These are phyloP conservation scores for Eucalyptus polybractea DNA, from an alignment of 345 rosid species.

Conservation along the genomic window DNA sequence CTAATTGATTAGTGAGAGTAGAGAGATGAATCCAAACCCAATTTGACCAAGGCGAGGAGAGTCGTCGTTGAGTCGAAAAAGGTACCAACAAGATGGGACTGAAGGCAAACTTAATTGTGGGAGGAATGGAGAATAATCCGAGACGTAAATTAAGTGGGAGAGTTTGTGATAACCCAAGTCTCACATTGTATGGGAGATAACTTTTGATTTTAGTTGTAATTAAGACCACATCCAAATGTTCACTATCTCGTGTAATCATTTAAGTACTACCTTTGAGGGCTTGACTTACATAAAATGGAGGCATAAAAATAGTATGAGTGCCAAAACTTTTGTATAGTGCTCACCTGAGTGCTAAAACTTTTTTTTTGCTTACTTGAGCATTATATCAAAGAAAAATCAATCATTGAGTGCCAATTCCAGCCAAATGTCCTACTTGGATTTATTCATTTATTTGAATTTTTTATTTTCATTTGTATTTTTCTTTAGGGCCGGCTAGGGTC, in stretches of 20 bases:
- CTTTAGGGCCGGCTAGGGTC: no score
- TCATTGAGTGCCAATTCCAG: no score
- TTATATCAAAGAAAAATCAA: no score
- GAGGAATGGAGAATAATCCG: not conserved
- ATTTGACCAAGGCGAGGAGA: not conserved
- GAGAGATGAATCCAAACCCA: not conserved
- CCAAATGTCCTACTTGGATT: no score
- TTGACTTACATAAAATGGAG: not conserved
- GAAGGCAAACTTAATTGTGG: not conserved
- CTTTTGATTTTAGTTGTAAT: not conserved
- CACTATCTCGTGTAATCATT: not conserved
- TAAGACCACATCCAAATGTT: not conserved
- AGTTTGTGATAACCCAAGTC: not conserved
- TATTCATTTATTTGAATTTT: no score
- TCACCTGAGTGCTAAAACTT: no score
- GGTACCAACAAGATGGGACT: not conserved
- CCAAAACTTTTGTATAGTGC: accelerated
- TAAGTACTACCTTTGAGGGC: not conserved
- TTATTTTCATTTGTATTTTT: no score
- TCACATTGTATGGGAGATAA: not conserved
- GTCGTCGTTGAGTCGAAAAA: not conserved
- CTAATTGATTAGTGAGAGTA: not conserved
- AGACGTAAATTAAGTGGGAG: not conserved
- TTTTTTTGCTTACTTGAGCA: no score
- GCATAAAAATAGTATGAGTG: no score